phyloP scores from a whole-genome alignment of 2,329 filamentous ascomycete genomes.

The Talaromyces sp. region DNA sequence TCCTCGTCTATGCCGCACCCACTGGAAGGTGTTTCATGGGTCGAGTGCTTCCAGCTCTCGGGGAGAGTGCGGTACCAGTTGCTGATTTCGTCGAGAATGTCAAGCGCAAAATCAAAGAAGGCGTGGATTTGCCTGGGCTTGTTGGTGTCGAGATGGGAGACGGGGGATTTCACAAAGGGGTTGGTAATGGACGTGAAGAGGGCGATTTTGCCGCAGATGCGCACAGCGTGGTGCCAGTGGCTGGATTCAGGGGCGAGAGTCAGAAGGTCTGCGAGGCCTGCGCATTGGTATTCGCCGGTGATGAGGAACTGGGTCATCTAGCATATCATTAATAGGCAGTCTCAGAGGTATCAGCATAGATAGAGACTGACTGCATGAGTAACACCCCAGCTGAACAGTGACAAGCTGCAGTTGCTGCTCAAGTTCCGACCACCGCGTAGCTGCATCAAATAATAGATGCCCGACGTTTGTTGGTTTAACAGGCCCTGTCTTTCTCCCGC shows the following conservation, averaged over 20 bases:
- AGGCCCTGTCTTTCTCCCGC: conserved; percentile 1
- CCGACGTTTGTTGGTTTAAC: not conserved
- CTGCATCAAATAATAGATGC: not conserved
- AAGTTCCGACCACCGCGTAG: not conserved
- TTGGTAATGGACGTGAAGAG: not conserved
- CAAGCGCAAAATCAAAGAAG: not conserved
- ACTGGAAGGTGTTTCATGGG: not conserved
- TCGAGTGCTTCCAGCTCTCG: not conserved
- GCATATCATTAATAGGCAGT: no score
- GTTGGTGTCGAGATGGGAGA: not conserved
- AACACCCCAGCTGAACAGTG: conserved; percentile 1
- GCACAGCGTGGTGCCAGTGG: conserved; percentile 1
- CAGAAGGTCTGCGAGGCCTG: not conserved
- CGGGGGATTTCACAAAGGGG: not conserved
- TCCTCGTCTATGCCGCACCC: not conserved
- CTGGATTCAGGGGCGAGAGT: not conserved
- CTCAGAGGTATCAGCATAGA: not conserved
- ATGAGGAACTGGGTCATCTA: not conserved
- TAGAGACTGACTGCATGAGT: not conserved
- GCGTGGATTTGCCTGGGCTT: not conserved
- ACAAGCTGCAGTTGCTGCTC: not conserved
- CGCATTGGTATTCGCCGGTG: conserved; percentile 1
- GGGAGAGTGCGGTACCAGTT: conserved; percentile 1
- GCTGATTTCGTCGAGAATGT: not conserved
- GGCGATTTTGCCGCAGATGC: not conserved